A percentile compares a stretch with the other conserved stretches of the same genome.
These are phyloP conservation scores for Sarocladiaceae sp. DNA, from an alignment of 2,329 filamentous ascomycete genomes.

Conservation along the genomic window DNA sequence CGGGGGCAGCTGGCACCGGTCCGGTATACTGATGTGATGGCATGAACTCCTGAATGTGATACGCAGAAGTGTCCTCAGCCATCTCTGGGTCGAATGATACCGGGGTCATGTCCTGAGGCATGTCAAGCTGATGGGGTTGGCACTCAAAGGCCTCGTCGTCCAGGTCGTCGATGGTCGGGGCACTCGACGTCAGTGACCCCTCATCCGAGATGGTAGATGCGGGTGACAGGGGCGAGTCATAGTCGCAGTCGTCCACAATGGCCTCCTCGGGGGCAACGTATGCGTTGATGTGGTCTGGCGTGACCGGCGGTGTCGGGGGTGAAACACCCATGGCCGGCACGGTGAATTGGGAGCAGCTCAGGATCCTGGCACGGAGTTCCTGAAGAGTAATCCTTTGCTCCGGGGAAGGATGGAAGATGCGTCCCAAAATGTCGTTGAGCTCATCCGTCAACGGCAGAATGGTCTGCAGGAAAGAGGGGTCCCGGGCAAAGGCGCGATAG, in stretches of 20 bases:
- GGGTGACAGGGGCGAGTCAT: slow-evolving; percentile 44
- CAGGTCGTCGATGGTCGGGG: slow-evolving; percentile 45
- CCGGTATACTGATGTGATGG: slow-evolving; percentile 38
- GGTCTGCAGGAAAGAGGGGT: slow-evolving; percentile 80
- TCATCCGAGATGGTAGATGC: slow-evolving; percentile 45
- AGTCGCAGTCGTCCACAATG: slow-evolving; percentile 36
- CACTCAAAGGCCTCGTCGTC: slow-evolving; percentile 40
- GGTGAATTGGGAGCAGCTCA: slow-evolving; percentile 71
- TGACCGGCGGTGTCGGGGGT: slow-evolving; percentile 34
- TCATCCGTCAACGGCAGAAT: slow-evolving; percentile 89
- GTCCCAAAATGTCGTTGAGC: slow-evolving; percentile 77
- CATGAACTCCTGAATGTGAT: slow-evolving; percentile 40
- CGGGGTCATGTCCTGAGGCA: slow-evolving; percentile 32
- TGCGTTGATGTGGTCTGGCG: slow-evolving; percentile 33
- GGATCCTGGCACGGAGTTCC: slow-evolving; percentile 71
- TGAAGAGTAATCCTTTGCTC: slow-evolving; percentile 73
- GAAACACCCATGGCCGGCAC: slow-evolving; percentile 21
- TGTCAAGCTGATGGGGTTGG: slow-evolving; percentile 33
- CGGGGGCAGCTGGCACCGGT: slow-evolving; percentile 22
- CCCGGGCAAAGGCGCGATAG: slow-evolving; percentile 83
- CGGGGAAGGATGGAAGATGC: slow-evolving; percentile 84
- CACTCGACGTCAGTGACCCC: slow-evolving; percentile 49
- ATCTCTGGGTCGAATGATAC: slow-evolving; percentile 43
- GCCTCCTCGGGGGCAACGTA: slow-evolving; percentile 44
- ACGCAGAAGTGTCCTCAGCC: slow-evolving; percentile 26